A percentile compares a stretch with the other conserved stretches of the same genome.
Evolutionary conservation across 2,329 filamentous ascomycete species (phyloP).

Genomic region (Myotisia sp.): DNA sequence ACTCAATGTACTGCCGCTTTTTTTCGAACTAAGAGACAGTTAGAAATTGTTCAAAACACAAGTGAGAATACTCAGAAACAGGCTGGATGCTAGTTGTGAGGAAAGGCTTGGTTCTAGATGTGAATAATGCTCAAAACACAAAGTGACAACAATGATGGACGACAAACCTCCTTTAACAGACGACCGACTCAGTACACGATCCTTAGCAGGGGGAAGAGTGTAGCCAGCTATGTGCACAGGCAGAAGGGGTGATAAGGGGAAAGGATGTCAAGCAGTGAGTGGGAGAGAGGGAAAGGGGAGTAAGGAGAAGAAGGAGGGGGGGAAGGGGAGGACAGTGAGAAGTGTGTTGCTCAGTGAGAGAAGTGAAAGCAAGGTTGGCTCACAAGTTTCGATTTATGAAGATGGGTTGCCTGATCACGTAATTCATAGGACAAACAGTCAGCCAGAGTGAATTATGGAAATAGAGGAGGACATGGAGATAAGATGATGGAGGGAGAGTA

Average conservation of each 20-base stretch:
- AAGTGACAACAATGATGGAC: no score
- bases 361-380: conserved; percentile 10
- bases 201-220: conserved; percentile 3
- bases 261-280: not conserved
- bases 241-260: conserved; percentile 7
- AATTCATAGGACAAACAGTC: conserved; percentile 3
- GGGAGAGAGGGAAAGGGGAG: conserved; percentile 1
- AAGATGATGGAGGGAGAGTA: no score
- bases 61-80: not conserved
- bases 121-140: not conserved
- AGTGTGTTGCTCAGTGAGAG: no score
- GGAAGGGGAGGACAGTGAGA: not conserved
- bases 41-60: conserved; percentile 23
- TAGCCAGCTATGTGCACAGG: conserved; percentile 8
- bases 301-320: not conserved
- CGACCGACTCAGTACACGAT: no score
- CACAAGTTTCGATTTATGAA: conserved; percentile 17
- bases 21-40: conserved; percentile 59
- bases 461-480: no score
- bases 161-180: no score
- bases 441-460: conserved; percentile 8
- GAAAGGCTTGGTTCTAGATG: not conserved
- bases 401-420: conserved; percentile 15
- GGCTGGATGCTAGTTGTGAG: not conserved
- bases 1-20: conserved; percentile 85